These are phyloP conservation scores for Quercus wislizeni DNA, from an alignment of 306 rosid species.

Conservation along the genomic window DNA sequence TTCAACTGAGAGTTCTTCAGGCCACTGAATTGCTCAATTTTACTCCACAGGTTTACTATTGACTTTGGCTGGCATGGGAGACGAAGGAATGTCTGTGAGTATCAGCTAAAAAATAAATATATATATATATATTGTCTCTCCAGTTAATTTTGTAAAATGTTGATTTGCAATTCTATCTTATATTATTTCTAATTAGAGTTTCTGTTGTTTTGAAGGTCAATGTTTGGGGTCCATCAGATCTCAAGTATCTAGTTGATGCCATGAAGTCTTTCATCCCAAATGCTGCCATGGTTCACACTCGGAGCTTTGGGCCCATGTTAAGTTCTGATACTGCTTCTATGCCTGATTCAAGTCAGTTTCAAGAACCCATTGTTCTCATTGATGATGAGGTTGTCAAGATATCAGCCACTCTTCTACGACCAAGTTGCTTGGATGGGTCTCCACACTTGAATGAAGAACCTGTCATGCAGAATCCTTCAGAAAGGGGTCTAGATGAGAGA, in stretches of 20 bases:
- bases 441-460: slow-evolving; percentile 7
- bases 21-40: slow-evolving; percentile 22
- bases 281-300: slow-evolving; percentile 95
- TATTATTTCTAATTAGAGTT: slow-evolving; percentile 11
- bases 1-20: slow-evolving; percentile 3
- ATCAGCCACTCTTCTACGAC: slow-evolving; percentile 71
- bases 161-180: neutral
- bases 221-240: slow-evolving; percentile 88
- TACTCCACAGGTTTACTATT: slow-evolving; percentile 68
- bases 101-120: slow-evolving; percentile 3
- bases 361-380: slow-evolving; percentile 68
- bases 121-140: neutral
- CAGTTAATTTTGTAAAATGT: neutral
- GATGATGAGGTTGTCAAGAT: slow-evolving; percentile 87
- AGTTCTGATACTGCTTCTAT: slow-evolving; percentile 27
- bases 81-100: slow-evolving; percentile 85
- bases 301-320: slow-evolving; percentile 66
- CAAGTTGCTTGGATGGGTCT: slow-evolving; percentile 31
- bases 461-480: slow-evolving; percentile 11
- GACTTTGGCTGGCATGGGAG: slow-evolving; percentile 95
- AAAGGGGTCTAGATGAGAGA: slow-evolving; percentile 26
- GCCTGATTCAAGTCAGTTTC: slow-evolving; percentile 28
- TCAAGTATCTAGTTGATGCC: slow-evolving; percentile 80
- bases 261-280: slow-evolving; percentile 82
- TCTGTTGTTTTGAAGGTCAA: slow-evolving; percentile 56